Percentiles rank a stretch among this genome's conserved stretches.
phyloP scores from a whole-genome alignment of 345 rosid genomes.

The Geranium rotundifolium region DNA sequence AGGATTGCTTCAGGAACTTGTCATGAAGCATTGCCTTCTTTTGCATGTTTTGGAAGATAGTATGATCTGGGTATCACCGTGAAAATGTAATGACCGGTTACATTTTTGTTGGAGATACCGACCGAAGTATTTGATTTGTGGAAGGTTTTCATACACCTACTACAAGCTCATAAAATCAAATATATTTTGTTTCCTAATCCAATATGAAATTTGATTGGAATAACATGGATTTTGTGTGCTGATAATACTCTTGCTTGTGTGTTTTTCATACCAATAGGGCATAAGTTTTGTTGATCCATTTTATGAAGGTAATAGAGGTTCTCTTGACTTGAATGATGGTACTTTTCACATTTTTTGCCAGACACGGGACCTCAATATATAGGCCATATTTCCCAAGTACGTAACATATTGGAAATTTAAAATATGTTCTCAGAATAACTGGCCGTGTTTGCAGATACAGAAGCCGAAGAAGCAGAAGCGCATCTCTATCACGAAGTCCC shows the following conservation, averaged over 20 bases:
- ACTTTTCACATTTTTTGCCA: background rate
- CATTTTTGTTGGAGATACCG: no score
- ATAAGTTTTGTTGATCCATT: background rate
- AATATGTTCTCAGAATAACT: background rate
- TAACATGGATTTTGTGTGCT: no score
- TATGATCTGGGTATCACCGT: no score
- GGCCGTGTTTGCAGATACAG: slow-evolving; percentile 33
- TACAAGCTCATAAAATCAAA: no score
- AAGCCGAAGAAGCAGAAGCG: slow-evolving; percentile 66
- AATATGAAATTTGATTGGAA: no score
- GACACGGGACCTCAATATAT: background rate
- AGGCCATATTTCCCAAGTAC: background rate
- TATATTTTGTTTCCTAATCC: no score
- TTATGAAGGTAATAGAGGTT: background rate
- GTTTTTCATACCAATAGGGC: background rate
- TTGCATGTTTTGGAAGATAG: background rate
- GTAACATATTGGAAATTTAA: no score
- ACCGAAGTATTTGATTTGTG: no score
- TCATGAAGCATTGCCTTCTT: background rate
- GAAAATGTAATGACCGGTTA: no score
- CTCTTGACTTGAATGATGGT: background rate
- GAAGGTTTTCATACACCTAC: no score
- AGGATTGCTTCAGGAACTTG: background rate
- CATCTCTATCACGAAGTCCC: slow-evolving; percentile 52
- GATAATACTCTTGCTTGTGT: background rate